Evolutionary conservation across 2,329 filamentous ascomycete species (phyloP), one percentile per base, ranked within the genome.

Genomic region (Trichoderma hamatum): DNA sequence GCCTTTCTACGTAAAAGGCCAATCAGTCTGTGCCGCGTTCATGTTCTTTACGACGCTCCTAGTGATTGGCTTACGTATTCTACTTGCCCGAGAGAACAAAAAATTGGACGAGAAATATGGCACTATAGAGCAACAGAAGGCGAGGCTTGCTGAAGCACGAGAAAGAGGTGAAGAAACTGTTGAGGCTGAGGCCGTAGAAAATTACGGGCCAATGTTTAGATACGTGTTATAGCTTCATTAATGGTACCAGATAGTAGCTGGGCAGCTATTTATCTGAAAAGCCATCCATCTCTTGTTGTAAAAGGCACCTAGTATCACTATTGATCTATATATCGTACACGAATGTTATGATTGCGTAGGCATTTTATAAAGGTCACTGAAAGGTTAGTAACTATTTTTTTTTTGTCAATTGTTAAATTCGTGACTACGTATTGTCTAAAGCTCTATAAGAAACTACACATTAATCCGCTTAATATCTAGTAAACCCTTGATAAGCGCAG

Each of bases 131-230:
- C 46, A 69, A 19, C 68, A 69, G 28, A 67, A 62, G 14, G 55
- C 68, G 14, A 61, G 62, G 14, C 16, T 64, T 26, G 55, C 11
- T 0, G 46, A 66, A 30, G 34, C 34, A 3, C 39, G 30, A 28
- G 56, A 43, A 3, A 39, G 30, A 16, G 71, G 68, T 3, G 69
- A 70, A 19, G 51, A 63, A 26, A 34, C 36, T 13, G 60, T 51
- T 7, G 36, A 60, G 14, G 56, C 52, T 9, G 56, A 70, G 26
- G 72, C 65, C 3, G 51, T 72, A 21, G 72, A 74, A 56, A 73
- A 74, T 39, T 74, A 73, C 19, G 72, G 72, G 1, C 72, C 72
- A 16, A 71, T 61, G 14, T 74, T 74, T 59, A 66, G 72, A 67
- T 74, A 73, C 43, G 72, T 73, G 10, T 63, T 74, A 10, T 73